Evolutionary conservation across 2,329 filamentous ascomycete species (phyloP).

Genomic region (Paracamarosporium sp.): DNA sequence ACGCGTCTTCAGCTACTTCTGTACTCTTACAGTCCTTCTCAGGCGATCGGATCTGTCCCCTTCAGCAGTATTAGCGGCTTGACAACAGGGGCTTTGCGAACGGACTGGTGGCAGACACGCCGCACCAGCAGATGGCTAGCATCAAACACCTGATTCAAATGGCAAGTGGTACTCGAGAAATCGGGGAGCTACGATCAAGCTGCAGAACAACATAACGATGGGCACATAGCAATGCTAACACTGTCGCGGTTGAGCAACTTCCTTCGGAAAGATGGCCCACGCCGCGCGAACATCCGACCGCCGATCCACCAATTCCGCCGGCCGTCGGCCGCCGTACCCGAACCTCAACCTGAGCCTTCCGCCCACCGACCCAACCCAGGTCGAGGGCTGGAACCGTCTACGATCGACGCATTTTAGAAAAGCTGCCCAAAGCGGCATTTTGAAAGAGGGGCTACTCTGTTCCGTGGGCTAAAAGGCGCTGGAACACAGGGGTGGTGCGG

Average conservation of each 20-base stretch:
- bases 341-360: neutral
- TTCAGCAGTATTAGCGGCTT: too few relatives aligned
- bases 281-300: neutral
- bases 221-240: neutral
- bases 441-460: neutral
- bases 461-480: neutral
- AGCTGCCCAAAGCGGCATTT: conserved; percentile 1
- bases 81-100: too few relatives aligned
- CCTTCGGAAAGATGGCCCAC: neutral
- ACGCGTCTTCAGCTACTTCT: neutral
- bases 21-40: too few relatives aligned
- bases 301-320: neutral
- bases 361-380: neutral
- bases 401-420: neutral
- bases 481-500: neutral
- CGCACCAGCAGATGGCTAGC: too few relatives aligned
- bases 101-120: too few relatives aligned
- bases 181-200: too few relatives aligned
- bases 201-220: neutral
- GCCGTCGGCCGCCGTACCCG: neutral
- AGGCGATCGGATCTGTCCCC: too few relatives aligned
- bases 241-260: neutral
- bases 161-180: too few relatives aligned
- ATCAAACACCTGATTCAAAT: too few relatives aligned
- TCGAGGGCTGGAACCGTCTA: neutral